Conservation (phyloP, 805 yeast species). For the Schwanniomyces vanrijiae region DNA sequence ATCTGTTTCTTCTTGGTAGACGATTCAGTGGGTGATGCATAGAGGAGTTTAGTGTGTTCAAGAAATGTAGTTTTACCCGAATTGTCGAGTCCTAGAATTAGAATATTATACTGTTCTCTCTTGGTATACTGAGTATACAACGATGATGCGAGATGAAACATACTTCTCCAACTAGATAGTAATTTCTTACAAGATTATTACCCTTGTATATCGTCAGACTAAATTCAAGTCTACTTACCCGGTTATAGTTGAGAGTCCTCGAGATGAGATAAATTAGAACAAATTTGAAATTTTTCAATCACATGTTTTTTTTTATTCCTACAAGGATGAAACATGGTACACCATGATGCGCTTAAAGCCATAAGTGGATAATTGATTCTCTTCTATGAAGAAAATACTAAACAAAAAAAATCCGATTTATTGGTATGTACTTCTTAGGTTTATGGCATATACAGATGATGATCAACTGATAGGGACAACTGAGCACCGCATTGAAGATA, state of each 20-base stretch:
- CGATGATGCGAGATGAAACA: slow-evolving; percentile 47
- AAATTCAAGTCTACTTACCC: not conserved
- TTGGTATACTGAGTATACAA: slow-evolving; percentile 45
- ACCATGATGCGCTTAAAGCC: no score
- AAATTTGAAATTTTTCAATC: not conserved
- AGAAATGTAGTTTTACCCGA: slow-evolving; percentile 81
- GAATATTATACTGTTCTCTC: slow-evolving; percentile 45
- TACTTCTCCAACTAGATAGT: slow-evolving; percentile 9
- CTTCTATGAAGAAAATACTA: not conserved
- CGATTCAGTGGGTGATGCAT: slow-evolving; percentile 25
- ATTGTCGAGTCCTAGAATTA: slow-evolving; percentile 88
- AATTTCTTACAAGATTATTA: not conserved
- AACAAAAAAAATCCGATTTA: not conserved
- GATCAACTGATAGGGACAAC: slow-evolving; percentile 27
- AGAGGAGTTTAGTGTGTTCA: slow-evolving; percentile 40
- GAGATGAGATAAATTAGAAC: not conserved
- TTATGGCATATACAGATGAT: slow-evolving; percentile 3
- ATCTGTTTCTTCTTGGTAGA: slow-evolving; percentile 8
- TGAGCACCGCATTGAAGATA: slow-evolving; percentile 22
- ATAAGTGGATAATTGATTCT: not conserved
- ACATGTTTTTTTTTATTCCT: not conserved
- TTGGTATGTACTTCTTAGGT: not conserved
- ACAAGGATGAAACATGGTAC: no score
- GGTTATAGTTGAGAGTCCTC: not conserved
- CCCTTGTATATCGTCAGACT: not conserved